Evolutionary conservation across 108 stramenopile species (phyloP).

Genomic region (Fistulifera pelliculosa): DNA sequence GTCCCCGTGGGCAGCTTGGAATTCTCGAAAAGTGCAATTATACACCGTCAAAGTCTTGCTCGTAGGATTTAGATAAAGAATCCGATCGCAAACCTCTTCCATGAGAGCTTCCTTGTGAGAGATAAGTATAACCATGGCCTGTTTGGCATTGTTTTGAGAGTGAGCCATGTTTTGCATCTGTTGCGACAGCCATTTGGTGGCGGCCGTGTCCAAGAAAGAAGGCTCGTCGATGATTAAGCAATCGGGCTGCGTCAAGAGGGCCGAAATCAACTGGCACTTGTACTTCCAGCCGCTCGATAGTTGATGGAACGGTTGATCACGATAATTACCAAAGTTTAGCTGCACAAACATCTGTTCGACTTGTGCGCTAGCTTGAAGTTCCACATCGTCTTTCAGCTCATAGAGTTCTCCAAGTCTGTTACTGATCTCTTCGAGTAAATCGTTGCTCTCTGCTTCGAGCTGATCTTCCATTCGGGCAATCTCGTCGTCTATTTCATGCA

Average conservation of each 20-base stretch:
- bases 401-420: constrained; percentile 21
- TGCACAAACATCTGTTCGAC: constrained; percentile 15
- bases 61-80: constrained; percentile 42
- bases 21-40: constrained; percentile 23
- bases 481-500: neutral
- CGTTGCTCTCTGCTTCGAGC: constrained; percentile 4
- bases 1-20: constrained; percentile 8
- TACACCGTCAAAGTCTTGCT: constrained; percentile 35
- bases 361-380: constrained; percentile 11
- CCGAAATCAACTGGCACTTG: constrained; percentile 41
- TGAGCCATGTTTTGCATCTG: constrained; percentile 5
- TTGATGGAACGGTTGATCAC: constrained; percentile 14
- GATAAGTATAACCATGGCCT: constrained; percentile 42
- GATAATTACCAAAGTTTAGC: constrained; percentile 24
- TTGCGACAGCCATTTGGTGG: constrained; percentile 35
- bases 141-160: constrained; percentile 6
- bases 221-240: constrained; percentile 56
- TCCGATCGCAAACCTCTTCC: constrained; percentile 34
- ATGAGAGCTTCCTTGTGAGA: constrained; percentile 52
- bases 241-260: constrained; percentile 37
- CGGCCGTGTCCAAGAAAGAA: constrained; percentile 43
- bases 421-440: constrained; percentile 11
- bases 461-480: constrained; percentile 9
- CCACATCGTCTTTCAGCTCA: constrained; percentile 25
- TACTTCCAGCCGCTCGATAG: constrained; percentile 57